Base-by-base conservation (phyloP, 495 filamentous ascomycete species). In the Friedmanniomyces simplex region DNA sequence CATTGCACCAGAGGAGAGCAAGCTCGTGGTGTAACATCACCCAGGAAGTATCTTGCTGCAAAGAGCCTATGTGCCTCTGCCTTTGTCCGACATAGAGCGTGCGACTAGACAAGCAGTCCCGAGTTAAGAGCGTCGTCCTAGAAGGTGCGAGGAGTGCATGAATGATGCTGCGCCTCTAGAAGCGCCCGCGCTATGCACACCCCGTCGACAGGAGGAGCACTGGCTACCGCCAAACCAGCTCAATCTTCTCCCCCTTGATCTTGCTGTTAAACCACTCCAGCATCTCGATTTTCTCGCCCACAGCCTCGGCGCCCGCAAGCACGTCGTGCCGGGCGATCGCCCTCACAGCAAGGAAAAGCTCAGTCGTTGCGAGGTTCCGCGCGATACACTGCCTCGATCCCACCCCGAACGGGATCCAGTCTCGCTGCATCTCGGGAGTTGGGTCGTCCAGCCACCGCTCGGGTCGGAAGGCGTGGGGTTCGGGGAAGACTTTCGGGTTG, bases 231-330 rank as follows among this genome's bases (percentile, higher is more conserved):
- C 60, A 63, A 6, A 51, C 51, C 21, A 63, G n/a, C 54, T 68
- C 66, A 24, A 68, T 55, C 36, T 55, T 59, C 46, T 65, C 59
- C 0, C 55, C 66, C n/a, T 41, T 54, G 28, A 67, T 55, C 53
- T 61, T 67, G 4, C 69, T 71, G 59, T 78, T 78, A 48, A 81
- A 81, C 76, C 77, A 79, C 58, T 81, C 72, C 48, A 64, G 59
- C 28, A 76, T 69, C 59, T 75, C 70, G 46, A 79, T 72, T 32
- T 63, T 54, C 24, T 72, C 66, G 26, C 67, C 52, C 14, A 69
- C 62, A 13, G 64, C 58, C 37, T 54, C 68, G 2, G 76, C 73
- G 11, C 74, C 76, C 8, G 64, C 58, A 11, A 81, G 62, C 2
- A 77, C 59, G 58, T 71, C 72, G 13, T 57, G 66, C 50, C 70